Evolutionary conservation across 164 flowering plant species (phyloP).

Genomic region (Tetracentron sinense): DNA sequence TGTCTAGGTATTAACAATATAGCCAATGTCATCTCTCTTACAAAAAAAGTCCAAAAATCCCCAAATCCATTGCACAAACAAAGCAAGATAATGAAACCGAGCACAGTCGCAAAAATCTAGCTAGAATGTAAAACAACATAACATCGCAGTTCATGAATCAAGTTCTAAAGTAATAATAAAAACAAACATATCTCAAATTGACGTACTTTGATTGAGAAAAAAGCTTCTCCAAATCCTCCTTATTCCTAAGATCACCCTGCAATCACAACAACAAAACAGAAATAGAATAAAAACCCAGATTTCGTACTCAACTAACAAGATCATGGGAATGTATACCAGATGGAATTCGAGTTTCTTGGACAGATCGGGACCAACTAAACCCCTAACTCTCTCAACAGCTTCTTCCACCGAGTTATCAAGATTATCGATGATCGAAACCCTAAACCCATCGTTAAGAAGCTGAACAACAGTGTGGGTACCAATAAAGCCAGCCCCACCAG

Average conservation of each 20-base stretch:
- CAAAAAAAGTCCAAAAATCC: neutral
- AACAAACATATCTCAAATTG: neutral
- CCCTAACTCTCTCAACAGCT: constrained; percentile 60
- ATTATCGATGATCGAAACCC: constrained; percentile 69
- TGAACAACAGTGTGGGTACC: constrained; percentile 87
- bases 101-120: neutral
- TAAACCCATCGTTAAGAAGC: constrained; percentile 63
- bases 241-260: constrained; percentile 86
- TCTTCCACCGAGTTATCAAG: constrained; percentile 67
- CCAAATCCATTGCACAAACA: neutral
- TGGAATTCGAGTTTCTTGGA: constrained; percentile 55
- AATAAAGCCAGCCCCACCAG: constrained; percentile 95
- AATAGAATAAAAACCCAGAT: neutral
- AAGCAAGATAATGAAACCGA: neutral
- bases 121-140: too few species aligned
- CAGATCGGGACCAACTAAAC: constrained; percentile 55
- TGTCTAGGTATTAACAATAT: constrained; percentile 19
- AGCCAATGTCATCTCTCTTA: neutral
- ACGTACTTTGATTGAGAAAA: constrained; percentile 57
- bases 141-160: neutral
- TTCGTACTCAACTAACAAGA: neutral
- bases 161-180: neutral
- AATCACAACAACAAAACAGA: constrained; percentile 12
- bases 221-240: constrained; percentile 73
- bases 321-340: constrained; percentile 26